Evolutionary conservation across 75 land plant species (phyloP), one percentile per base, ranked within the genome.

Genomic region (Selaginella moellendorffii): DNA sequence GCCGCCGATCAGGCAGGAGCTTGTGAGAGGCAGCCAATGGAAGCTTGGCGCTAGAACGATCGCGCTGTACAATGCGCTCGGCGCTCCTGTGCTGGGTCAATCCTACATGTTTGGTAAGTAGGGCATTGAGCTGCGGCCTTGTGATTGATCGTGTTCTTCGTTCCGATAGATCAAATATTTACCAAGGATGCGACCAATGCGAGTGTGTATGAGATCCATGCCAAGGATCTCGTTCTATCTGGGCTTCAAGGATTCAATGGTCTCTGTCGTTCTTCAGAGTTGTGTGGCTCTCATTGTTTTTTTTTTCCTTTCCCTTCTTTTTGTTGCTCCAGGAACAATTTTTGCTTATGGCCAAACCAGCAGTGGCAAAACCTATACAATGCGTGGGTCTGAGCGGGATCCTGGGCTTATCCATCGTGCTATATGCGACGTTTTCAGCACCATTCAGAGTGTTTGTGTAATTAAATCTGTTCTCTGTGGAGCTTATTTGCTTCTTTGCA

Each of bases 1-100:
- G 24, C 92, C 92, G 30, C 65, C 81, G 17, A 81, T 62, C 58
- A 78, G 70, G 29, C 81, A 63, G 69, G 87, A 87, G 60, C 63
- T 73, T 25, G 18, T 54, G 10, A 29, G 68, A 5, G 0, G 76
- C 84, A 61, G 62, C 72, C 17, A 74, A 66, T 64, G 80, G 75
- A 54, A 26, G 68, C 0, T 62, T 54, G 0, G 25, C 5, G 59
- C 21, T 56, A 8, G 24, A 8, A 56, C 59, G 5, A 56, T 56
- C 59, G 21, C 59, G 9, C 19, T 56, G 5, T 56, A 21, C 24
- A 56, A 56, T 56, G 59, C 24, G 5, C 19, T 56, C 8, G 59
- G 24, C 19, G 59, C n/a, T 9, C 59, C 59, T 56, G 59, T 56
- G 5, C 59, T 24, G 5, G 59, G 59, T 24, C 59, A 56, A 8